Base-by-base conservation (phyloP, 306 rosid species). In the Acacia acuminata region DNA sequence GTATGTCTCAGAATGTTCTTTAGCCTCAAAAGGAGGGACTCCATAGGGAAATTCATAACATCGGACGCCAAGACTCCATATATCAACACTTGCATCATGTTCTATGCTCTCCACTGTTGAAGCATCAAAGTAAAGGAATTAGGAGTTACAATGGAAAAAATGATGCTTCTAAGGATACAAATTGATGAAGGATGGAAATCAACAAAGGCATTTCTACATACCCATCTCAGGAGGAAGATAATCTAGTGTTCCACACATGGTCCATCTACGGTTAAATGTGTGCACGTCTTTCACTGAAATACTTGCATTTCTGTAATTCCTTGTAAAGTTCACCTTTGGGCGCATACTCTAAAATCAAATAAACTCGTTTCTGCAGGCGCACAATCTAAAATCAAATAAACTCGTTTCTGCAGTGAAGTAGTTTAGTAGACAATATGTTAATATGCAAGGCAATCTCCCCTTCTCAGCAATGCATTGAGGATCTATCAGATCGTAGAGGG, bases 191-290 rank as follows among this genome's bases (percentile, higher is more conserved):
- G 43, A 50, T 1, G 25, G 25, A 60, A 60, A 47, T 73, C 50
- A 45, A 30, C 70, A 53, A 77, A 71, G 6, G 63, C 36, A 24
- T 42, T 65, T 30, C 36, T 68, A 79, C 90, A 74, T 91, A 96
- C 99, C 99, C 99, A 96, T 96, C 89, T 96, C 99, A 22, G 99
- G 99, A 47, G 99, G 98, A 50, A 96, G 97, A 88, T 96, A 96
- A 84, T 96, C 99, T 84, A 96, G 89, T 4, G 99, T 96, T 55
- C 99, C 99, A 56, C 99, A 96, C 99, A 96, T 96, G 88, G 99
- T 96, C 81, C 92, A 78, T 89, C 99, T 92, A 84, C 98, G 99
- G 84, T 90, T 92, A 82, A 96, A 96, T 79, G 99, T 96, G 82
- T 96, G 99, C 86, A 96, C 99, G 99, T 77, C 98, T 90, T 92